Conservation (phyloP, 305 asterid species). For the Fraxinus xanthoxyloides region DNA sequence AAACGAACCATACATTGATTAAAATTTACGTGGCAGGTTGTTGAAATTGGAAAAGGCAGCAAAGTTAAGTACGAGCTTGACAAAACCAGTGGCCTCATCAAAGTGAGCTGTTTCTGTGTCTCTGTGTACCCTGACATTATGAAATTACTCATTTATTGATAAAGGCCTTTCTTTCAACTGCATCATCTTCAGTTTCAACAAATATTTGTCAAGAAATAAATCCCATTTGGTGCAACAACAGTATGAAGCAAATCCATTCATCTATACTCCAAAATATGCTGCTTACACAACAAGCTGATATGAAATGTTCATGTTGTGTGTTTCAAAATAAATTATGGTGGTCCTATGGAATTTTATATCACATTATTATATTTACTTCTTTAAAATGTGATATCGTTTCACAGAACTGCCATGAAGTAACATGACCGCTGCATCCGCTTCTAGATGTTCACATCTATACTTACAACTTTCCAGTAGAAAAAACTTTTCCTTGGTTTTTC, state of each 20-base stretch:
- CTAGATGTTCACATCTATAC: neutral
- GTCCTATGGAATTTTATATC: neutral
- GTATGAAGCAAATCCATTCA: neutral
- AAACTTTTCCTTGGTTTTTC: neutral
- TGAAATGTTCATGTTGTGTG: neutral
- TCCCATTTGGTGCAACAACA: neutral
- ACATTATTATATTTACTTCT: neutral
- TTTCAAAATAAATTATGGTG: neutral
- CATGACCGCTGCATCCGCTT: neutral
- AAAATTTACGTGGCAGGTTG: conserved; percentile 51
- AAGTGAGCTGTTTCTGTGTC: conserved; percentile 38
- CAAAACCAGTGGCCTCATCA: conserved; percentile 80
- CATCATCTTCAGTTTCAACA: neutral
- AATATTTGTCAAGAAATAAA: neutral
- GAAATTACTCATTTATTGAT: neutral
- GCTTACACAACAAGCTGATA: neutral
- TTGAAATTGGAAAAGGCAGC: conserved; percentile 90
- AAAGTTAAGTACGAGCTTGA: conserved; percentile 95
- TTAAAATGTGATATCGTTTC: neutral
- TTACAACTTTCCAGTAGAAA: neutral
- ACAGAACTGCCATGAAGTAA: neutral
- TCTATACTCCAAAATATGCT: neutral
- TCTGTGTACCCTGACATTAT: neutral
- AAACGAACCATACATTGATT: conserved; percentile 16
- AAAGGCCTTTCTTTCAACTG: neutral